phyloP scores from a whole-genome alignment of 2,329 filamentous ascomycete species.

The Hymenoscyphus occultus region DNA sequence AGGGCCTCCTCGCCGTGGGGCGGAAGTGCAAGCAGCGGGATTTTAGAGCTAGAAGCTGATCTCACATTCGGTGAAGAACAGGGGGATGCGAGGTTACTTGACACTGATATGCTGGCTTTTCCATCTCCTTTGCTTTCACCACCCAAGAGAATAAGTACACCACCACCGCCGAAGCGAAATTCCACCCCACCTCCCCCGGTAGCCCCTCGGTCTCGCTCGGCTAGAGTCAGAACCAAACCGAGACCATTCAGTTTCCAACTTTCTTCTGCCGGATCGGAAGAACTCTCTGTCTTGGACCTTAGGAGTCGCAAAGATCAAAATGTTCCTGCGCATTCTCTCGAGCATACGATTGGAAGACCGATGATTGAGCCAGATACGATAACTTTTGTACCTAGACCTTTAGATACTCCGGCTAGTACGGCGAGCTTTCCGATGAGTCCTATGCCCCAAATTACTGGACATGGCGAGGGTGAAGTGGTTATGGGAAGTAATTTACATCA shows the following conservation, averaged over 20 bases:
- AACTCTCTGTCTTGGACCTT: not conserved
- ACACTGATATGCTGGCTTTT: not conserved
- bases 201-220: not conserved
- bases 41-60: not conserved
- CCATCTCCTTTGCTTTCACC: not conserved
- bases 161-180: not conserved
- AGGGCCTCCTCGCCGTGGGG: not conserved
- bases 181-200: not conserved
- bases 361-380: too few relatives aligned
- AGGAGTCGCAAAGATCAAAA: too few relatives aligned
- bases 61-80: not conserved
- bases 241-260: slow-evolving; percentile 4
- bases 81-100: not conserved
- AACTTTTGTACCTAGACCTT: not conserved
- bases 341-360: too few relatives aligned
- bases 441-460: not conserved
- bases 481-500: slow-evolving; percentile 6
- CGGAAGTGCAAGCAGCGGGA: not conserved
- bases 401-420: not conserved
- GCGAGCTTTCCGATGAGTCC: not conserved
- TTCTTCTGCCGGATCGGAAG: not conserved
- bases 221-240: not conserved
- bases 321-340: too few relatives aligned
- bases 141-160: not conserved
- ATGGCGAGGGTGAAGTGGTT: not conserved